Evolutionary conservation across 441 rosid genomes (phyloP).

Genomic region (Adansonia gregorii): DNA sequence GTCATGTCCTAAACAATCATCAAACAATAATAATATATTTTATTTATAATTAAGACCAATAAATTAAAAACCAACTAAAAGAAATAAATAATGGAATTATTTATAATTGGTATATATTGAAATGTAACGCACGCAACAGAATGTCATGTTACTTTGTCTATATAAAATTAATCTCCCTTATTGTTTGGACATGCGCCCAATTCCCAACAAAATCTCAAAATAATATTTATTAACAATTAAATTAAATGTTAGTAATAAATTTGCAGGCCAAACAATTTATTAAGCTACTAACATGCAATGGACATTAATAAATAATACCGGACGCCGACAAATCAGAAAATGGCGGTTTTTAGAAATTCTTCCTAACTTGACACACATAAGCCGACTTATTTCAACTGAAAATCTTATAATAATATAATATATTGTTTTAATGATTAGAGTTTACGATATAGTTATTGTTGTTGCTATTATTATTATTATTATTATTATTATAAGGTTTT

Average conservation of each 20-base stretch:
- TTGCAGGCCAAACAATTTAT: background rate
- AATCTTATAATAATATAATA: background rate
- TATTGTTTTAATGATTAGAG: background rate
- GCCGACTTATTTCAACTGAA: constrained; percentile 37
- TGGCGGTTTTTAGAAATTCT: constrained; percentile 45
- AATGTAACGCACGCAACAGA: constrained; percentile 46
- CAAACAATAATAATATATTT: no score
- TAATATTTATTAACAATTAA: no score
- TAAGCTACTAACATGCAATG: constrained; percentile 1
- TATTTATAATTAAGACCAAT: no score
- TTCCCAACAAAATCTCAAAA: background rate
- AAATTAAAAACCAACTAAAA: background rate
- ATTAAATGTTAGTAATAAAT: background rate
- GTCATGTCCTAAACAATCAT: no score
- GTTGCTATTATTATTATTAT: no score
- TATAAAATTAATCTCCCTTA: no score
- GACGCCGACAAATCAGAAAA: constrained; percentile 53
- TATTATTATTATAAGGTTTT: no score
- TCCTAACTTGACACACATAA: constrained; percentile 33
- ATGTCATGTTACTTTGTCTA: background rate
- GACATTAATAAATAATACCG: background rate
- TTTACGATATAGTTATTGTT: no score
- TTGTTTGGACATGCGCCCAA: constrained; percentile 28
- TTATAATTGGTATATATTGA: constrained; percentile 30
- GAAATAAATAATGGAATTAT: background rate